Base-by-base conservation (phyloP, 192 early-diverging fungal genomes). In the Podila verticillata region DNA sequence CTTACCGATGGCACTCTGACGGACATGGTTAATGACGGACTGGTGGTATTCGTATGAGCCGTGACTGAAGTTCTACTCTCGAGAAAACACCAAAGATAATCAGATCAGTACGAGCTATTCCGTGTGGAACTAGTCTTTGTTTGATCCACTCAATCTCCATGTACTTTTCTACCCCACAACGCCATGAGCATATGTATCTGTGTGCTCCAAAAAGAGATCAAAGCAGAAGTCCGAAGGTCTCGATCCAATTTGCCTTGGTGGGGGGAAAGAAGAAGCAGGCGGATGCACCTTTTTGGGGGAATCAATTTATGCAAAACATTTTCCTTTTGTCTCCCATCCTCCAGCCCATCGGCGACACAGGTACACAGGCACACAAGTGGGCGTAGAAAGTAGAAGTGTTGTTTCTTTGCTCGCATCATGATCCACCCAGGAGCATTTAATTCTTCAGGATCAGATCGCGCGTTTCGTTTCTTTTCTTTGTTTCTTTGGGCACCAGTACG, bases 41-140 rank as follows among this genome's bases (percentile, higher is more conserved):
- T 88, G 83, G 66, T 89, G 88, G 66, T 89, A 89, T 73, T 90
- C 89, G 51, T 90, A 82, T 36, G 87, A 87, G 30, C 89, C 89
- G 57, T 90, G 89, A 19, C 86, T 87, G 67, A 90, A 90, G 73
- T 82, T 80, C 77, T 80, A 57, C 10, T 24, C 51, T 54, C 51
- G 51, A 54, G 6, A 17, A 15, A 15, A 24, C 24, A 54, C 8
- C 7, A 48, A 36, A 15, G 19, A 35, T 3, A 60, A 2, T 28
- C 2, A 28, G 65, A 56, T 57, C 28, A 47, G 22, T 28, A 36
- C 8, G 7, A 17, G 20, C 7, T n/a, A 54, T 24, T 26, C 10
- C 0, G 6, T 3, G 20, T 54, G 22, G 51, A 54, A 2, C 24
- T n/a, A 24, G 22, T 44, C n/a, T 65, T 65, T 65, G n/a, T 5